Conservation (phyloP, 1,284 basidiomycete genomes). For the Austroboletus niveus region DNA sequence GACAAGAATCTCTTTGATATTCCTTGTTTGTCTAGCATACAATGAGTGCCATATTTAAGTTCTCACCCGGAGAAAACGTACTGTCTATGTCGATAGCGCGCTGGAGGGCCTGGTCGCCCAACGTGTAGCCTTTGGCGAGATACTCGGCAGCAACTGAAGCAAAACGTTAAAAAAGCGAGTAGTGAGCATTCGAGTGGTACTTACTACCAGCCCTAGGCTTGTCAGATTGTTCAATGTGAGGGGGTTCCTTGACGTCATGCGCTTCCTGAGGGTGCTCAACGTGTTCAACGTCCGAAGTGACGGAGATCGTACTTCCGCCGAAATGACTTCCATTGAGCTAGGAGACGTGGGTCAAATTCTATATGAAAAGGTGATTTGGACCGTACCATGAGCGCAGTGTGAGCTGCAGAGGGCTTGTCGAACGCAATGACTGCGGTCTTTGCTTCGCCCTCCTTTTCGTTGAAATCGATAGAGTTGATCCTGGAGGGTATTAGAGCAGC, state of each 20-base stretch:
- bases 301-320: conserved; percentile 56
- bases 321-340: conserved; percentile 74
- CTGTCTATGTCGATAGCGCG: conserved; percentile 88
- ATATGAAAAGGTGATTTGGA: background rate
- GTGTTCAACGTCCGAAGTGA: conserved; percentile 64
- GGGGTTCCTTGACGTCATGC: conserved; percentile 33
- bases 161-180: background rate
- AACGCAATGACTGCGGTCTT: conserved; percentile 62
- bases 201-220: conserved; percentile 80
- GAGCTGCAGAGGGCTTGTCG: conserved; percentile 74
- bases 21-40: conserved; percentile 69
- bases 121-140: conserved; percentile 80
- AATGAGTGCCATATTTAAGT: background rate
- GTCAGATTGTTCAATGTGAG: conserved; percentile 68
- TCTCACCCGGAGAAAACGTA: conserved; percentile 34
- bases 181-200: conserved; percentile 20
- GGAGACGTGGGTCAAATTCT: conserved; percentile 4
- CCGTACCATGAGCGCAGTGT: conserved; percentile 74
- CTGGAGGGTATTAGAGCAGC: conserved; percentile 32
- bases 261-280: conserved; percentile 43
- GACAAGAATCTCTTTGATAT: conserved; percentile 82
- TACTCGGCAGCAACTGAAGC: conserved; percentile 81
- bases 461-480: conserved; percentile 61
- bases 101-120: conserved; percentile 78
- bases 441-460: conserved; percentile 32